A percentile compares a stretch with the other conserved stretches of the same genome.
Evolutionary conservation across 2,329 filamentous ascomycete genomes (phyloP).

Genomic region (Aplosporella prunicola): DNA sequence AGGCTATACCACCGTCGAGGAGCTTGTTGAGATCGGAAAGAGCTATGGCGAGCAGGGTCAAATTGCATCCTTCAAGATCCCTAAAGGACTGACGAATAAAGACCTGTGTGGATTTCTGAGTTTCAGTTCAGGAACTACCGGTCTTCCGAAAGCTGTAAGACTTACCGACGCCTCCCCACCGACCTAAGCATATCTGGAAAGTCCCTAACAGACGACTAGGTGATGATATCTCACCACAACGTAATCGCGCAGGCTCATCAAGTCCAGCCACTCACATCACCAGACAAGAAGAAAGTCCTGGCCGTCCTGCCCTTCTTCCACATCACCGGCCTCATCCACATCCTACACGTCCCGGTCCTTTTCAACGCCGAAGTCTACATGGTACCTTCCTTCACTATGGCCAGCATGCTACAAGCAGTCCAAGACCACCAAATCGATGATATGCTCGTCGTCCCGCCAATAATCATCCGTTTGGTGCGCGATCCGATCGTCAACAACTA

Average conservation of each 20-base stretch:
- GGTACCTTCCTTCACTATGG: constrained; percentile 55
- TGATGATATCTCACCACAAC: constrained; percentile 46
- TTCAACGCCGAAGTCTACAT: constrained; percentile 59
- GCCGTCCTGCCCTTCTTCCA: constrained; percentile 54
- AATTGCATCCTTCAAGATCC: constrained; percentile 40
- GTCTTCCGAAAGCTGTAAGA: constrained; percentile 39
- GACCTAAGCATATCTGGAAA: not conserved
- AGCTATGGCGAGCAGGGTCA: constrained; percentile 36
- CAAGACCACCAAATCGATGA: constrained; percentile 46
- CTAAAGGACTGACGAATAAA: constrained; percentile 45
- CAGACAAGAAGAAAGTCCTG: constrained; percentile 42
- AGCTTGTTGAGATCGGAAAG: constrained; percentile 36
- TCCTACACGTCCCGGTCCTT: constrained; percentile 52
- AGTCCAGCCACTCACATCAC: constrained; percentile 43
- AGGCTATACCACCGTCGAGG: constrained; percentile 41
- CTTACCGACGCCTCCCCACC: no score
- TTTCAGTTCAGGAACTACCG: constrained; percentile 43
- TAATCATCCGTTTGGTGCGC: constrained; percentile 51
- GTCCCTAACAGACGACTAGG: constrained; percentile 17
- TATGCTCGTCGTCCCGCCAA: constrained; percentile 50
- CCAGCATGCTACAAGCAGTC: constrained; percentile 45
- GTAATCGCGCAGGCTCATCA: constrained; percentile 54
- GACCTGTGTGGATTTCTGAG: constrained; percentile 46
- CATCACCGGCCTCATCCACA: constrained; percentile 51
- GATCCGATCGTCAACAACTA: constrained; percentile 47